A percentile compares a stretch with the other conserved stretches of the same genome.
These are phyloP conservation scores for Barbarea vulgaris DNA, from an alignment of 345 rosid species.

Conservation along the genomic window DNA sequence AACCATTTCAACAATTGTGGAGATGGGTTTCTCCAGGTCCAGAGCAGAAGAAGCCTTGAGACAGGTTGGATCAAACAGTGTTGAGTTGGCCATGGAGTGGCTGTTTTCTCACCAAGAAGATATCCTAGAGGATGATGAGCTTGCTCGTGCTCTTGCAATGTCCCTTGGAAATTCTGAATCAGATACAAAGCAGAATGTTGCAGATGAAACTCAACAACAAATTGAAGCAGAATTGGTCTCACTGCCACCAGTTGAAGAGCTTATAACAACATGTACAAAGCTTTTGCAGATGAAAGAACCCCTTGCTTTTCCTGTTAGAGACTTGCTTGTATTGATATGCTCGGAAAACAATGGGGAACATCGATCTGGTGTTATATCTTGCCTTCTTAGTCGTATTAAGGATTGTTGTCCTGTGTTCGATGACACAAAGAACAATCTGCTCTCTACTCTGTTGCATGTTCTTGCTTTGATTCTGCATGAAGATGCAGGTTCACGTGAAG, in stretches of 20 bases:
- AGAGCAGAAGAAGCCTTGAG: constrained; percentile 97
- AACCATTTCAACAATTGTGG: constrained; percentile 82
- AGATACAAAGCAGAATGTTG: constrained; percentile 66
- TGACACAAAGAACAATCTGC: constrained; percentile 51
- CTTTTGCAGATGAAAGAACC: constrained; percentile 92
- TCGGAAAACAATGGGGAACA: constrained; percentile 85
- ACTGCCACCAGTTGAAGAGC: constrained; percentile 87
- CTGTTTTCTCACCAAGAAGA: constrained; percentile 93
- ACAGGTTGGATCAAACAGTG: constrained; percentile 91
- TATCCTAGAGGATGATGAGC: constrained; percentile 91
- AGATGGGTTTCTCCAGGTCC: constrained; percentile 94
- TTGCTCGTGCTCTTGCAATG: constrained; percentile 98
- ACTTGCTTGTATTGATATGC: constrained; percentile 81
- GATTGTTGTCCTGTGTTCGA: constrained; percentile 58
- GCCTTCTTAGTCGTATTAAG: constrained; percentile 72
- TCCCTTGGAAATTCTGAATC: constrained; percentile 90
- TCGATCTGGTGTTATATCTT: constrained; percentile 74
- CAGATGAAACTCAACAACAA: constrained; percentile 49
- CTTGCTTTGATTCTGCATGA: constrained; percentile 93
- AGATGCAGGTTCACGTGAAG: constrained; percentile 82
- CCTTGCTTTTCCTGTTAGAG: constrained; percentile 86
- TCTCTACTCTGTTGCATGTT: constrained; percentile 78
- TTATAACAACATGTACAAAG: constrained; percentile 79
- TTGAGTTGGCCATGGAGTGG: constrained; percentile 99
- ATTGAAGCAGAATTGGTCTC: constrained; percentile 78